phyloP scores from a whole-genome alignment of 768 basidiomycete genomes.

The Trametes punicea region DNA sequence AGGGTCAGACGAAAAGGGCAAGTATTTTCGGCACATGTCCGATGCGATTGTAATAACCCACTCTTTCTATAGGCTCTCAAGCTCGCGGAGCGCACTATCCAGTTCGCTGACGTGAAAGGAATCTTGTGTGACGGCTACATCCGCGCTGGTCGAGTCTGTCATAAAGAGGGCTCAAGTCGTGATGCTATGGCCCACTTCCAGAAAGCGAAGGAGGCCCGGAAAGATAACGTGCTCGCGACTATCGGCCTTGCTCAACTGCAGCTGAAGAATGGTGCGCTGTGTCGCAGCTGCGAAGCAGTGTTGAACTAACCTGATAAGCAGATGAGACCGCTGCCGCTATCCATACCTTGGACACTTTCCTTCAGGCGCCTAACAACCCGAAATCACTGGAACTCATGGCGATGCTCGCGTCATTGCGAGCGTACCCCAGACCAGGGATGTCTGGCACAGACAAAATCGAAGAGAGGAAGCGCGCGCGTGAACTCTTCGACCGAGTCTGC shows the following conservation, averaged over 20 bases:
- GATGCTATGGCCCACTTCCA: constrained; percentile 74
- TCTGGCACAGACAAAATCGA: constrained; percentile 67
- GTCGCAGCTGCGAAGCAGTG: background rate
- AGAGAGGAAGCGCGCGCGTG: constrained; percentile 72
- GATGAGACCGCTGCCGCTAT: constrained; percentile 85
- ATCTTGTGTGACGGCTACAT: constrained; percentile 86
- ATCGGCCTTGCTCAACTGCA: constrained; percentile 88
- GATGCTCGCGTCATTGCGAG: constrained; percentile 87
- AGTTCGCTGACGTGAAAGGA: constrained; percentile 86
- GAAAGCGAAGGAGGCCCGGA: constrained; percentile 60
- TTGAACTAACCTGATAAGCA: too few species aligned
- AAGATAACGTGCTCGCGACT: constrained; percentile 73
- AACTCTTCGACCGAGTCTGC: constrained; percentile 73
- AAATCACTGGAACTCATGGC: constrained; percentile 80
- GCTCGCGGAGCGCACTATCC: constrained; percentile 89
- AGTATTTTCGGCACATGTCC: constrained; percentile 11
- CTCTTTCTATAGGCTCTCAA: constrained; percentile 65
- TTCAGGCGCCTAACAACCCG: constrained; percentile 59
- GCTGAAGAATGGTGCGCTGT: constrained; percentile 66
- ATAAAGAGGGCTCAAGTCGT: constrained; percentile 59
- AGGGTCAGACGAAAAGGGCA: constrained; percentile 61
- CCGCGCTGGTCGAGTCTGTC: constrained; percentile 76
- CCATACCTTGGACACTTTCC: constrained; percentile 75
- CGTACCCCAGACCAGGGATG: constrained; percentile 75
- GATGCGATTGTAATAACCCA: background rate